Evolutionary conservation across 2,329 filamentous ascomycete genomes (phyloP).

Genomic region (Acrocalymma vagum): DNA sequence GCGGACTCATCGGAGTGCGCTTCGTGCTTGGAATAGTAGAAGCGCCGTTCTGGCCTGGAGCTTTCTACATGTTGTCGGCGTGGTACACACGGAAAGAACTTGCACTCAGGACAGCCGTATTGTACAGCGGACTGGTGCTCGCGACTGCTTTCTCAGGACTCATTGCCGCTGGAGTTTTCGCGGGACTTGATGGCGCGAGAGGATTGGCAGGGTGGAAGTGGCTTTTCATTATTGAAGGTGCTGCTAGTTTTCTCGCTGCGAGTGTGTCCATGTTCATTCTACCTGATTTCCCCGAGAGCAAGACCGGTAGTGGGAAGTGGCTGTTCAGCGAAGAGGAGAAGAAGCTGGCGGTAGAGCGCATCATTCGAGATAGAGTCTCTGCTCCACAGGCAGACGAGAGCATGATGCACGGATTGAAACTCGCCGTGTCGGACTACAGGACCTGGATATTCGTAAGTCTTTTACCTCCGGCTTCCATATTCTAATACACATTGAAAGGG

Average conservation of each 20-base stretch:
- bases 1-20: constrained; percentile 47
- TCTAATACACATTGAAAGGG: neutral
- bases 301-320: constrained; percentile 7
- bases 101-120: constrained; percentile 11
- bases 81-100: constrained; percentile 19
- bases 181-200: constrained; percentile 43
- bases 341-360: constrained; percentile 7
- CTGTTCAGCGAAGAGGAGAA: constrained; percentile 12
- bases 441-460: constrained; percentile 11
- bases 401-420: constrained; percentile 12
- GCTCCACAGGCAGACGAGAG: constrained; percentile 6
- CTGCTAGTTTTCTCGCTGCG: constrained; percentile 2
- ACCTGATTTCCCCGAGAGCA: constrained; percentile 11
- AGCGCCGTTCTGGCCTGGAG: constrained; percentile 23
- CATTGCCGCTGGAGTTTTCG: constrained; percentile 49
- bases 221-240: constrained; percentile 24
- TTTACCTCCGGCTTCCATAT: too few species aligned
- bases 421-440: constrained; percentile 13
- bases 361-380: constrained; percentile 4
- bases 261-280: constrained; percentile 9
- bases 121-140: constrained; percentile 64
- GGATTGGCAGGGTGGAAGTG: constrained; percentile 40
- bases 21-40: constrained; percentile 44
- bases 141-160: constrained; percentile 66
- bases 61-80: too few species aligned